phyloP scores from a whole-genome alignment of 2,329 filamentous ascomycete species.

The Dothistroma pini region DNA sequence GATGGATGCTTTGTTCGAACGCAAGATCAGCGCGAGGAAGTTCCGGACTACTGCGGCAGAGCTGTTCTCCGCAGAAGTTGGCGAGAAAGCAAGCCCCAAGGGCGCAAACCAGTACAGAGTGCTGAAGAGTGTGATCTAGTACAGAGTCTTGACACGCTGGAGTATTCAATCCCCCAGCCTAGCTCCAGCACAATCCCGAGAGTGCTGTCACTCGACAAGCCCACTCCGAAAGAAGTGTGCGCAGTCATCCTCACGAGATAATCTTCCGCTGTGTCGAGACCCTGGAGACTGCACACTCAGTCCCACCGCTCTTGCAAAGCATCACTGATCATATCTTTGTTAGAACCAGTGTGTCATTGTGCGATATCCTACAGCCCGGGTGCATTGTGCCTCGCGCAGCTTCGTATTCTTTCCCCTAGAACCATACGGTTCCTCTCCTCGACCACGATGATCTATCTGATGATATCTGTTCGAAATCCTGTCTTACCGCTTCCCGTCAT shows the following conservation, averaged over 20 bases:
- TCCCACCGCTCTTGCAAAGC: neutral
- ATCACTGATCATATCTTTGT: neutral
- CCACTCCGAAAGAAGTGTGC: no score
- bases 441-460: neutral
- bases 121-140: no score
- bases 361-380: neutral
- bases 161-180: no score
- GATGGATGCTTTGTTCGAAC: conserved; percentile 54
- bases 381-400: neutral
- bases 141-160: no score
- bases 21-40: conserved; percentile 43
- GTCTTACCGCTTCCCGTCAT: neutral
- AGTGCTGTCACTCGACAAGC: no score
- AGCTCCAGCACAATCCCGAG: no score
- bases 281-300: no score
- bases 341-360: neutral
- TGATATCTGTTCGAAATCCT: neutral
- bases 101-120: neutral
- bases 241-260: no score
- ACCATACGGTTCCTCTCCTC: neutral
- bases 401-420: neutral
- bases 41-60: conserved; percentile 29
- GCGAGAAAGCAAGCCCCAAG: neutral
- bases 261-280: no score
- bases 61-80: conserved; percentile 13